A percentile compares a stretch with the other conserved stretches of the same genome.
These are phyloP conservation scores for Petasospora fabianii DNA, from an alignment of 1,139 yeast genomes.

Conservation along the genomic window DNA sequence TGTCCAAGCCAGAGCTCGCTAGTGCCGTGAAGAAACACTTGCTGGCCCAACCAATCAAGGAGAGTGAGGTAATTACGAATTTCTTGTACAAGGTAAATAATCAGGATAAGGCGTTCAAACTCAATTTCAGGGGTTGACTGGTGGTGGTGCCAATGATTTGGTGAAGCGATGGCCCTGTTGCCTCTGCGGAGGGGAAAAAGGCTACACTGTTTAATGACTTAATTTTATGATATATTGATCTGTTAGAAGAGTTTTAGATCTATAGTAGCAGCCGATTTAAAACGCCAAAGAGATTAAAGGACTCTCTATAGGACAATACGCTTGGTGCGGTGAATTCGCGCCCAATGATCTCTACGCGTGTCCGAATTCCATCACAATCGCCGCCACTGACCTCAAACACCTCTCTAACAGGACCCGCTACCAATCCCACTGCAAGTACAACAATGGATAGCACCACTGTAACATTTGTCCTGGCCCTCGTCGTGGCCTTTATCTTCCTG, in stretches of 20 bases:
- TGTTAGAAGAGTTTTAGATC: no score
- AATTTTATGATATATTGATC: no score
- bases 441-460: conserved; percentile 56
- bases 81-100: conserved; percentile 73
- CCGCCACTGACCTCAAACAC: background rate
- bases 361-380: background rate
- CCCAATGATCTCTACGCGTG: no score
- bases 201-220: no score
- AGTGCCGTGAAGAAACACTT: conserved; percentile 60
- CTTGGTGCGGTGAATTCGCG: no score
- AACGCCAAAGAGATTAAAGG: no score
- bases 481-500: conserved; percentile 51
- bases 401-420: no score
- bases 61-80: conserved; percentile 74
- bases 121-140: conserved; percentile 17
- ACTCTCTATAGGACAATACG: no score
- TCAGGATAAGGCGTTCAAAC: conserved; percentile 28
- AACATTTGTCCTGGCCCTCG: conserved; percentile 45
- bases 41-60: conserved; percentile 56
- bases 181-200: no score
- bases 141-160: background rate
- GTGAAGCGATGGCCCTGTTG: background rate
- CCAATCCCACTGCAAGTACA: background rate
- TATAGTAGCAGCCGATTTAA: no score
- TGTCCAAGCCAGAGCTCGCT: conserved; percentile 55